Evolutionary conservation across 169 alveolate genomes (phyloP).

Genomic region (Miamiensis avidus): DNA sequence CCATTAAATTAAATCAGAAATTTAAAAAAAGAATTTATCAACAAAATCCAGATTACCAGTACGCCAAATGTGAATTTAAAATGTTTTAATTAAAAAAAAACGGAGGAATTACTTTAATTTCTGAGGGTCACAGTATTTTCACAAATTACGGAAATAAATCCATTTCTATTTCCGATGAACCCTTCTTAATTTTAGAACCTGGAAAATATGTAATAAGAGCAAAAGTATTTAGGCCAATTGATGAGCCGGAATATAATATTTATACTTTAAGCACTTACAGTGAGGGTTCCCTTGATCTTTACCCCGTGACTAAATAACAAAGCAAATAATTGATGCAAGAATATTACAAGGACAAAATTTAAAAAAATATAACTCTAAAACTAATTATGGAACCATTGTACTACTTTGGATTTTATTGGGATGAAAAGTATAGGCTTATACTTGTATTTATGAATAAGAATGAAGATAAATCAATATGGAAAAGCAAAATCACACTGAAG

Average conservation of each 20-base stretch:
- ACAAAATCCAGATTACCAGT: neutral
- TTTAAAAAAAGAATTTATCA: neutral
- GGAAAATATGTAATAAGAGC: neutral
- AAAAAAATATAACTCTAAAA: too few relatives aligned
- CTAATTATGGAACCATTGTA: neutral
- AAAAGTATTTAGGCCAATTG: neutral
- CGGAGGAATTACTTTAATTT: neutral
- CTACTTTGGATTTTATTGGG: neutral
- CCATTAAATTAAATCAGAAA: neutral
- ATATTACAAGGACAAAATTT: neutral
- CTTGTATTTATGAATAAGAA: neutral
- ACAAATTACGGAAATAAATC: neutral
- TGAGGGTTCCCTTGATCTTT: too few relatives aligned
- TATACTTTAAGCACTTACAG: too few relatives aligned
- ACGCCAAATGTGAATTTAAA: neutral
- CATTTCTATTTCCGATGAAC: neutral
- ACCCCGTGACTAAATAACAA: neutral
- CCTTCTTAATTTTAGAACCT: neutral
- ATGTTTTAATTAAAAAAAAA: neutral
- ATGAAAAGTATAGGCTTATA: neutral
- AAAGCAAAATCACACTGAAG: too few relatives aligned
- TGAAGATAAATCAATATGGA: neutral
- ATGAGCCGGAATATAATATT: too few relatives aligned
- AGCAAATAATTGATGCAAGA: neutral
- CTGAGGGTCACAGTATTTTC: neutral